Conservation (phyloP, 148 eudicot genomes). For the Rhododendron molle region DNA sequence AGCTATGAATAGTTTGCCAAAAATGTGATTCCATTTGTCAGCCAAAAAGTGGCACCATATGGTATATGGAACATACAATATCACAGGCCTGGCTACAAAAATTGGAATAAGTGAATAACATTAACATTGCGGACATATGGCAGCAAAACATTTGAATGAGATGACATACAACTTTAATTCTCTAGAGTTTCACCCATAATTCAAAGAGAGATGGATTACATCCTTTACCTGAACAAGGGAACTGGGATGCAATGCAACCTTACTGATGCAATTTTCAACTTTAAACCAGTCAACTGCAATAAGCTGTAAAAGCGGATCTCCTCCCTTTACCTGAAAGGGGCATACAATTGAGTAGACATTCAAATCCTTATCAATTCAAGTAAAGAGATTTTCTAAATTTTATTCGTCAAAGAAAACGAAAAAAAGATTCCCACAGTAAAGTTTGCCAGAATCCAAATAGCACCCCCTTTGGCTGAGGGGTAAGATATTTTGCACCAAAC, state of each 20-base stretch:
- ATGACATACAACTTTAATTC: background rate
- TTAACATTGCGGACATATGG: background rate
- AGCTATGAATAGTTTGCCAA: background rate
- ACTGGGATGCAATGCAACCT: conserved; percentile 82
- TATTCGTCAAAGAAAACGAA: background rate
- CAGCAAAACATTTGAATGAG: background rate
- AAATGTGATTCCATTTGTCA: background rate
- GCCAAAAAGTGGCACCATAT: background rate
- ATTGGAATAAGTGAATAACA: background rate
- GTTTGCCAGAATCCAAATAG: background rate
- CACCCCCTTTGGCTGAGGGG: background rate
- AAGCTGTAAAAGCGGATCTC: conserved; percentile 94
- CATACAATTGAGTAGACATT: background rate
- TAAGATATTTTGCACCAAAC: background rate
- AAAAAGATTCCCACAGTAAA: background rate
- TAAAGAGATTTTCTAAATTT: background rate
- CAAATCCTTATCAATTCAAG: background rate
- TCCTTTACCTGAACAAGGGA: conserved; percentile 77
- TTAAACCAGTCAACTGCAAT: conserved; percentile 97
- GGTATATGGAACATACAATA: background rate
- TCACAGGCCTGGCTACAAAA: background rate
- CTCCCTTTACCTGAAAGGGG: conserved; percentile 65
- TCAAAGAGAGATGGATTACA: background rate
- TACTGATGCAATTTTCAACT: conserved; percentile 54
- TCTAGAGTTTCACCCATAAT: background rate